phyloP scores from a whole-genome alignment of 2,329 filamentous ascomycete species.

The Aspergillus floridensis region DNA sequence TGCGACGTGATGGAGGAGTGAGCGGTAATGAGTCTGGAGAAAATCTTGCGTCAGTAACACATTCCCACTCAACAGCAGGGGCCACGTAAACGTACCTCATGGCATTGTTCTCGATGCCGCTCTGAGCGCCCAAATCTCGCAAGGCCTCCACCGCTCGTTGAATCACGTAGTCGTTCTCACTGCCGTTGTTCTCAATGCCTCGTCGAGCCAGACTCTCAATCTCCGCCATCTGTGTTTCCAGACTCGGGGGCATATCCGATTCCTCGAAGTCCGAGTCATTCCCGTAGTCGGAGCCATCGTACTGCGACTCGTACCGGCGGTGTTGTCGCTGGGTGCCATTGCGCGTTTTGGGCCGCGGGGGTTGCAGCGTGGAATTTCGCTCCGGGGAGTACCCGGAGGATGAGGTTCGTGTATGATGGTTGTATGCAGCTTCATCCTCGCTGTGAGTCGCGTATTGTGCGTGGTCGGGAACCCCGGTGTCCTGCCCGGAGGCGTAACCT shows the following conservation, averaged over 20 bases:
- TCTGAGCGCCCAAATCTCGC: slow-evolving; percentile 55
- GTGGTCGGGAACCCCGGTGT: slow-evolving; percentile 24
- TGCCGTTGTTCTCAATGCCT: slow-evolving; percentile 53
- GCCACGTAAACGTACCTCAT: slow-evolving; percentile 45
- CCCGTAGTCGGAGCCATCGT: slow-evolving; percentile 59
- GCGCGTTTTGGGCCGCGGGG: slow-evolving; percentile 41
- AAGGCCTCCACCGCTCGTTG: slow-evolving; percentile 52
- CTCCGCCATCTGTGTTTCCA: slow-evolving; percentile 55
- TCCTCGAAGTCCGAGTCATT: slow-evolving; percentile 56
- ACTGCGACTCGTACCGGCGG: slow-evolving; percentile 45
- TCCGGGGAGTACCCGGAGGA: slow-evolving; percentile 24
- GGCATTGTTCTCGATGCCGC: slow-evolving; percentile 55
- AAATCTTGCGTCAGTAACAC: slow-evolving; percentile 5
- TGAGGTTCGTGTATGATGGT: slow-evolving; percentile 28
- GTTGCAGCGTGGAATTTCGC: slow-evolving; percentile 28
- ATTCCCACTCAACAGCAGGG: background rate
- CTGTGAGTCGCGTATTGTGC: slow-evolving; percentile 31
- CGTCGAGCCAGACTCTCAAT: slow-evolving; percentile 55
- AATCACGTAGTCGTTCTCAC: slow-evolving; percentile 52
- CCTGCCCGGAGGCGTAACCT: slow-evolving; percentile 37
- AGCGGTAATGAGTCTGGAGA: slow-evolving; percentile 54
- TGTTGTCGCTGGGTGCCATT: slow-evolving; percentile 35
- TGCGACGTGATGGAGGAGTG: slow-evolving; percentile 59
- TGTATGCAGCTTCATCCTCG: slow-evolving; percentile 30
- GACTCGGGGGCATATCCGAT: slow-evolving; percentile 52